Evolutionary conservation across 352 stramenopile genomes (phyloP).

Genomic region (Pythium folliculosum): DNA sequence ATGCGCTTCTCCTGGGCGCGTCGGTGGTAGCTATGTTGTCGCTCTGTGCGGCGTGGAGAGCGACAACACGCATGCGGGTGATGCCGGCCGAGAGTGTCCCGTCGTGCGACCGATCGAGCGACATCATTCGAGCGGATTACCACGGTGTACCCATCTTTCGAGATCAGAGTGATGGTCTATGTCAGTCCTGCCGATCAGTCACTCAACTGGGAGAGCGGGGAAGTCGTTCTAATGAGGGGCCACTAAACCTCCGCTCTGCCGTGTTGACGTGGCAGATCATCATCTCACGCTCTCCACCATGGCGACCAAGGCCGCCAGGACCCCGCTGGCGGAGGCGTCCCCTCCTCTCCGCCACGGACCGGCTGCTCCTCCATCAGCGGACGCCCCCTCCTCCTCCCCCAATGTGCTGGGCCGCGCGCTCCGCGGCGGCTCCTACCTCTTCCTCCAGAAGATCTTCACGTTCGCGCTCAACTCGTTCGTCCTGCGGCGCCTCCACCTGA

Average conservation of each 20-base stretch:
- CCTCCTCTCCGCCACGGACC: not conserved
- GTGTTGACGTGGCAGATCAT: not conserved
- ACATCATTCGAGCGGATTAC: not conserved
- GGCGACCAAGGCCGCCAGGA: not conserved
- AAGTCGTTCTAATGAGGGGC: not conserved
- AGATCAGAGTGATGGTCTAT: not conserved
- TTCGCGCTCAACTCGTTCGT: constrained; percentile 87
- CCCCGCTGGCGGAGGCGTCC: not conserved
- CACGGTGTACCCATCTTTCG: not conserved
- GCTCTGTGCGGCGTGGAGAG: not conserved
- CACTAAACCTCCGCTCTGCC: not conserved
- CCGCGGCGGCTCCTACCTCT: constrained; percentile 71
- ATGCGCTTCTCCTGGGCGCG: too few species aligned
- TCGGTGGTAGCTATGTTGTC: too few species aligned
- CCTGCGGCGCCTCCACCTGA: constrained; percentile 68
- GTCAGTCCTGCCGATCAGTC: not conserved
- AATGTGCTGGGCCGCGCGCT: constrained; percentile 52
- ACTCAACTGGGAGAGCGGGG: not conserved
- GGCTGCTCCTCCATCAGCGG: not conserved
- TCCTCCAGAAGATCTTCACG: constrained; percentile 83
- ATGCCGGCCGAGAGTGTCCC: not conserved
- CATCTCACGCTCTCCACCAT: not conserved
- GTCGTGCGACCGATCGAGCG: not conserved
- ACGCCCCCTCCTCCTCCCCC: constrained; percentile 12
- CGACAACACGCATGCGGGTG: not conserved